These are phyloP conservation scores for Centella asiatica DNA, from an alignment of 129 eudicot species.

Conservation along the genomic window DNA sequence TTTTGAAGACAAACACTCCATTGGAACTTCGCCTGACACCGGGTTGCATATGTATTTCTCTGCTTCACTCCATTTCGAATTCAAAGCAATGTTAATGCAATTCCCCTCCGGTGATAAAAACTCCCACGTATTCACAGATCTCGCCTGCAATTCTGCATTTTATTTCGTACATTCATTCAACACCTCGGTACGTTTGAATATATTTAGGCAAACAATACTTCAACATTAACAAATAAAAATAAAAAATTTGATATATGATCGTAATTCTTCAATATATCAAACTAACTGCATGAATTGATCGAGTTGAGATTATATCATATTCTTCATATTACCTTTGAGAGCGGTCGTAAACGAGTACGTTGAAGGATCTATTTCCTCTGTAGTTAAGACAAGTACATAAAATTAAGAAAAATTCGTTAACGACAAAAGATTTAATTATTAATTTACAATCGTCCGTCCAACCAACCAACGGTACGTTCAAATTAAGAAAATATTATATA, in stretches of 20 bases:
- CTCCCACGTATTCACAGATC: slow-evolving; percentile 78
- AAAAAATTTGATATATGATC: too few species aligned
- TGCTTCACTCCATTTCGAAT: slow-evolving; percentile 96
- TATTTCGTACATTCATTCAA: neutral
- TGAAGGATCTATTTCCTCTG: slow-evolving; percentile 84
- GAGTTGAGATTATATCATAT: too few species aligned
- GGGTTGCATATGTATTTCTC: slow-evolving; percentile 91
- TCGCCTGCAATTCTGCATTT: slow-evolving; percentile 69
- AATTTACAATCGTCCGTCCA: too few species aligned
- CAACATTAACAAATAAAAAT: too few species aligned
- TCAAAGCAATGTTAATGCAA: too few species aligned
- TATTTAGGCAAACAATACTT: too few species aligned
- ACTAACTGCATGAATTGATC: neutral
- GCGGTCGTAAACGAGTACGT: slow-evolving; percentile 87
- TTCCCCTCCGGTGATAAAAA: slow-evolving; percentile 60
- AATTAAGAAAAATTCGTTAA: neutral
- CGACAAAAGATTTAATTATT: too few species aligned
- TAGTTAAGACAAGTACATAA: neutral
- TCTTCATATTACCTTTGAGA: slow-evolving; percentile 45
- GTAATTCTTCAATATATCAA: too few species aligned
- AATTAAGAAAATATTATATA: neutral
- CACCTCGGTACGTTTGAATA: too few species aligned
- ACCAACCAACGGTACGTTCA: too few species aligned
- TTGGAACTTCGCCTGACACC: slow-evolving; percentile 76
- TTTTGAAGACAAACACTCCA: slow-evolving; percentile 84